Evolutionary conservation across 2,329 filamentous ascomycete genomes (phyloP).

Genomic region (Septoria petroselini): DNA sequence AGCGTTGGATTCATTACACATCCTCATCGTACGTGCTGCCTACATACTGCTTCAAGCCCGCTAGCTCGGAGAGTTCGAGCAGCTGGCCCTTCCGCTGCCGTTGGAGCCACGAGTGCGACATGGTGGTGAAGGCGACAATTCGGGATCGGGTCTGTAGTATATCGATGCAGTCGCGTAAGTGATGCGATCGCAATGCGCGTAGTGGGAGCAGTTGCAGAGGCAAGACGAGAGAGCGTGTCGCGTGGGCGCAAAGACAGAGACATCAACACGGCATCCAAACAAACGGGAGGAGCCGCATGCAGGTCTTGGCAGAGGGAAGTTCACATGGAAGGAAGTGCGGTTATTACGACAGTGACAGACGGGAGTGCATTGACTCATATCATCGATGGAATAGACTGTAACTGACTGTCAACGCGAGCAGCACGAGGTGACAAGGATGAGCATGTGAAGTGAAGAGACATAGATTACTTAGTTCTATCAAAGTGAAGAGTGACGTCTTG

Average conservation of each 20-base stretch:
- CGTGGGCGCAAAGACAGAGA: constrained; percentile 5
- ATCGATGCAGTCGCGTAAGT: constrained; percentile 45
- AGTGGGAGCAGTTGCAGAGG: constrained; percentile 15
- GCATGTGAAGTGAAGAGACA: too few relatives aligned
- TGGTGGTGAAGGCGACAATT: constrained; percentile 10
- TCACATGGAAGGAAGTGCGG: too few relatives aligned
- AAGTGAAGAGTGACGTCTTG: too few relatives aligned
- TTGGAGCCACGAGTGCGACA: constrained; percentile 33
- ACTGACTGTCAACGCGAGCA: too few relatives aligned
- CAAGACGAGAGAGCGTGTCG: constrained; percentile 15
- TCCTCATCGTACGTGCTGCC: too few relatives aligned
- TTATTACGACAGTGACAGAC: too few relatives aligned
- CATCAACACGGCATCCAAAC: constrained; percentile 12
- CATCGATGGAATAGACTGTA: too few relatives aligned
- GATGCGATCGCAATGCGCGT: constrained; percentile 45
- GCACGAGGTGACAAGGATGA: too few relatives aligned
- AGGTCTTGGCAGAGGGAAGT: constrained; percentile 10
- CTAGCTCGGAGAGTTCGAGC: constrained; percentile 33
- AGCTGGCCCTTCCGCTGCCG: constrained; percentile 34
- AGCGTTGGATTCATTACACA: too few relatives aligned
- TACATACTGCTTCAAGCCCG: constrained; percentile 34
- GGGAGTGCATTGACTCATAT: too few relatives aligned
- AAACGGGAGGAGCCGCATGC: constrained; percentile 11
- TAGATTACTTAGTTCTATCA: too few relatives aligned
- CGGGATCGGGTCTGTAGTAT: constrained; percentile 29